Evolutionary conservation across 1,139 yeast genomes (phyloP).

Genomic region (Saccharomyces hybrid): DNA sequence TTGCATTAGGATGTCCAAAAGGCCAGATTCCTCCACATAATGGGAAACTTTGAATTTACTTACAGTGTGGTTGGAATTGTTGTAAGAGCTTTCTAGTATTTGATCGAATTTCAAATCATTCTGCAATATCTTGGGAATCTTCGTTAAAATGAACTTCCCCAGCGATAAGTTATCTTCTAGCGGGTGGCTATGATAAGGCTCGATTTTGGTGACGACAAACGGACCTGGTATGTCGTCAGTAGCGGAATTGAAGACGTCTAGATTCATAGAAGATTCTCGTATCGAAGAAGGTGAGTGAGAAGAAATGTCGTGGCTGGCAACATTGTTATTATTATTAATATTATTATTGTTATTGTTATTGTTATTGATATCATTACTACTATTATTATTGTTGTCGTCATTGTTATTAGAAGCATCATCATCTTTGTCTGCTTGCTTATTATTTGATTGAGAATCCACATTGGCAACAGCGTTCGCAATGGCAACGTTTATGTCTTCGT

Average conservation of each 20-base stretch:
- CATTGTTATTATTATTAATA: slow-evolving; percentile 4
- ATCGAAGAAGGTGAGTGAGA: slow-evolving; percentile 1
- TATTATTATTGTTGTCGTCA: slow-evolving; percentile 2
- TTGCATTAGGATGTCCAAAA: slow-evolving; percentile 26
- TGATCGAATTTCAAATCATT: slow-evolving; percentile 30
- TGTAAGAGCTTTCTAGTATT: slow-evolving; percentile 26
- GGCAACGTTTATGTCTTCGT: slow-evolving; percentile 27
- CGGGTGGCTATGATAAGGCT: slow-evolving; percentile 32
- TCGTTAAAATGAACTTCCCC: slow-evolving; percentile 29
- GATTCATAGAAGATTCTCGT: slow-evolving; percentile 5
- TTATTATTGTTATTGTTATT: slow-evolving; percentile 4
- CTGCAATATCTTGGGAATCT: slow-evolving; percentile 30
- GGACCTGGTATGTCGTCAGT: slow-evolving; percentile 22
- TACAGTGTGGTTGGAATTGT: slow-evolving; percentile 27
- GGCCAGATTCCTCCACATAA: slow-evolving; percentile 31
- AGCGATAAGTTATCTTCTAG: slow-evolving; percentile 27
- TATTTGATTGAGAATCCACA: slow-evolving; percentile 3
- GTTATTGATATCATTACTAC: background rate
- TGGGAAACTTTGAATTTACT: slow-evolving; percentile 30
- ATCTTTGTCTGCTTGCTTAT: slow-evolving; percentile 17
- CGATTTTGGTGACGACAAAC: slow-evolving; percentile 31
- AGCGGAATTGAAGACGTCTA: slow-evolving; percentile 4
- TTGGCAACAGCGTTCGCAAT: slow-evolving; percentile 25
- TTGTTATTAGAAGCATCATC: slow-evolving; percentile 15
- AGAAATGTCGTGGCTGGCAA: slow-evolving; percentile 1